A percentile compares a stretch with the other conserved stretches of the same genome.
Conservation (phyloP, 108 stramenopile species). For the Craspedostauros australis region DNA sequence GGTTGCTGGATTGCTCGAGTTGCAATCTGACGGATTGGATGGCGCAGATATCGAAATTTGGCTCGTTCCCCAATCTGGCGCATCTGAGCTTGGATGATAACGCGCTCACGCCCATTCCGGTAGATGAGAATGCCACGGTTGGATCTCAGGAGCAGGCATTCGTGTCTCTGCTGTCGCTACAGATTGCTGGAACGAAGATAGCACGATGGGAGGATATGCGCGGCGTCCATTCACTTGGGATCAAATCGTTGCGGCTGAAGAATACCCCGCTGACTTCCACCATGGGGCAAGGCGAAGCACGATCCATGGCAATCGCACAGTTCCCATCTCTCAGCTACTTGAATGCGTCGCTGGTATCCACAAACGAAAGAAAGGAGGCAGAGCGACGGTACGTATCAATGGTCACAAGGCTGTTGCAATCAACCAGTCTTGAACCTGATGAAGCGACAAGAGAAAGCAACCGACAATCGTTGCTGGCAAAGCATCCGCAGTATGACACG, state of each 20-base stretch:
- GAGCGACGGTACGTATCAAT: slow-evolving; percentile 68
- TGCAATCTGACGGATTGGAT: slow-evolving; percentile 63
- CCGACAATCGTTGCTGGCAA: slow-evolving; percentile 20
- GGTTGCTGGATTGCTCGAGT: slow-evolving; percentile 59
- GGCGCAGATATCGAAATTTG: slow-evolving; percentile 44
- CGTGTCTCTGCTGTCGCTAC: slow-evolving; percentile 41
- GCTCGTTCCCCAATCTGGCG: slow-evolving; percentile 47
- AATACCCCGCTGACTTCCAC: slow-evolving; percentile 62
- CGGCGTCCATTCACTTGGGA: slow-evolving; percentile 30
- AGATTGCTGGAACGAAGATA: slow-evolving; percentile 61
- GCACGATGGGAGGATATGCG: slow-evolving; percentile 64
- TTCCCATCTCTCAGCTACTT: slow-evolving; percentile 50
- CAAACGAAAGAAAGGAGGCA: slow-evolving; percentile 68
- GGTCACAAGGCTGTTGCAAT: slow-evolving; percentile 10
- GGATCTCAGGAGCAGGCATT: slow-evolving; percentile 14
- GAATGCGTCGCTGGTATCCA: slow-evolving; percentile 65
- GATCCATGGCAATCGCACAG: slow-evolving; percentile 70
- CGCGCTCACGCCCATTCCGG: slow-evolving; percentile 31
- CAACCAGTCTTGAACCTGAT: background rate
- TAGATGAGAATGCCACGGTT: background rate
- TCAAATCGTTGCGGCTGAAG: slow-evolving; percentile 52
- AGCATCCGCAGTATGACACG: slow-evolving; percentile 53
- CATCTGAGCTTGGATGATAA: slow-evolving; percentile 79
- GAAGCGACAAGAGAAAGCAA: background rate
- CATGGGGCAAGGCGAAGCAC: slow-evolving; percentile 68